phyloP scores from a whole-genome alignment of 352 stramenopile species.

The Globisporangium lucens region DNA sequence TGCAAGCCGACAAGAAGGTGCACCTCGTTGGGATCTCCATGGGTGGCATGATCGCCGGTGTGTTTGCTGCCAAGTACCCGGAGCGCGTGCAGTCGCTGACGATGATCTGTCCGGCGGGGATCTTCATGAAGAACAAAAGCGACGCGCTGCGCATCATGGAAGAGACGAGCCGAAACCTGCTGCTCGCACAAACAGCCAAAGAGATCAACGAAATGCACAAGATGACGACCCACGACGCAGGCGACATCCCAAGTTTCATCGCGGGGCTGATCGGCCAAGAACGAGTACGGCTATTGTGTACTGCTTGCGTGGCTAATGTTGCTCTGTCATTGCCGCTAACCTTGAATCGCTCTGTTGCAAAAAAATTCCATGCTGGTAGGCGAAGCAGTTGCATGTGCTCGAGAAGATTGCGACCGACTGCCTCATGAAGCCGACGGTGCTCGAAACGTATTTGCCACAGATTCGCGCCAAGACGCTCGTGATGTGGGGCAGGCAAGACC shows the following conservation, averaged over 20 bases:
- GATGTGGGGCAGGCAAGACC: conserved; percentile 68
- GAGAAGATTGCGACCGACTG: conserved; percentile 55
- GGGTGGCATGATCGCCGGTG: conserved; percentile 72
- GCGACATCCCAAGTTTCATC: conserved; percentile 34
- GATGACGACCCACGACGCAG: conserved; percentile 34
- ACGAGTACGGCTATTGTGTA: conserved; percentile 21
- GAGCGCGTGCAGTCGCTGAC: conserved; percentile 55
- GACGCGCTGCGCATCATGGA: conserved; percentile 52
- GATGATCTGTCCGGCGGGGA: conserved; percentile 69
- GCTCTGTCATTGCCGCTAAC: background rate
- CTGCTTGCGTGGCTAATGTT: background rate
- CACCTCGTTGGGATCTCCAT: conserved; percentile 75
- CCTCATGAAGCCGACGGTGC: conserved; percentile 37
- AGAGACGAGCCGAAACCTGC: conserved; percentile 56
- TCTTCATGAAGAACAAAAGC: conserved; percentile 68
- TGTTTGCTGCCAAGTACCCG: conserved; percentile 63
- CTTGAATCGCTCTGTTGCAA: background rate
- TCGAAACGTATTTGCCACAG: conserved; percentile 48
- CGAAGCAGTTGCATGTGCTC: conserved; percentile 43
- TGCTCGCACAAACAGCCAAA: conserved; percentile 56
- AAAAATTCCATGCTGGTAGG: conserved; percentile 1
- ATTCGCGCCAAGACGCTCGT: conserved; percentile 53
- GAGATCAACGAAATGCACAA: conserved; percentile 58
- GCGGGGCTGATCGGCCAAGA: conserved; percentile 34
- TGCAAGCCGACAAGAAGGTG: conserved; percentile 51